These are phyloP conservation scores for Neurospora cerealis DNA, from an alignment of 495 filamentous ascomycete species.

Conservation along the genomic window DNA sequence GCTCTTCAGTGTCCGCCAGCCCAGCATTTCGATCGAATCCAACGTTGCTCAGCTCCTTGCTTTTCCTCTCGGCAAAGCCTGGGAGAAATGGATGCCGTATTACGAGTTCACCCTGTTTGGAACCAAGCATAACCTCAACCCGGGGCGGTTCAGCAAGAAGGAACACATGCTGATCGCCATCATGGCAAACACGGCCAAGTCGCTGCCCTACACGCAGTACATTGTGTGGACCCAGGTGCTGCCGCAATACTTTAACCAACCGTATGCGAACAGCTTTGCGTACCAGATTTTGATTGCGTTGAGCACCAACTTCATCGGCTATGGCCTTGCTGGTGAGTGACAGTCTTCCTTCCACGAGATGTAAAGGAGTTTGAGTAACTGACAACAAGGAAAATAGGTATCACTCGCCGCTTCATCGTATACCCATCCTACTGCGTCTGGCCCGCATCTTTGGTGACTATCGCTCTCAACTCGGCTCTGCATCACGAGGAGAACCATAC, in stretches of 20 bases:
- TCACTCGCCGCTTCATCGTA: conserved; percentile 43
- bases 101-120: conserved; percentile 29
- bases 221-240: conserved; percentile 37
- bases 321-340: conserved; percentile 41
- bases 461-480: conserved; percentile 35
- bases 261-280: conserved; percentile 23
- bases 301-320: conserved; percentile 42
- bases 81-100: conserved; percentile 26
- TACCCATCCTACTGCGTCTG: conserved; percentile 36
- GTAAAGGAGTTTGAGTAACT: neutral
- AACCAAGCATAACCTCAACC: conserved; percentile 31
- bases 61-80: conserved; percentile 28
- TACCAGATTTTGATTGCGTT: conserved; percentile 36
- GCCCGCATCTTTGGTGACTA: conserved; percentile 33
- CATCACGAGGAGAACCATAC: conserved; percentile 24
- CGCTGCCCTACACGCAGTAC: conserved; percentile 29
- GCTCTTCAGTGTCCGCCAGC: conserved; percentile 32
- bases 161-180: conserved; percentile 44
- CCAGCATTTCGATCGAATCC: conserved; percentile 23
- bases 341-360: neutral
- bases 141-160: conserved; percentile 41
- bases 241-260: conserved; percentile 31
- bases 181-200: conserved; percentile 31
- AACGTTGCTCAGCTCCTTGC: conserved; percentile 32
- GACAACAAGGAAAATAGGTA: neutral